Evolutionary conservation across 345 rosid genomes (phyloP), one percentile per base, ranked within the genome.

Genomic region (Brassica rapa): DNA sequence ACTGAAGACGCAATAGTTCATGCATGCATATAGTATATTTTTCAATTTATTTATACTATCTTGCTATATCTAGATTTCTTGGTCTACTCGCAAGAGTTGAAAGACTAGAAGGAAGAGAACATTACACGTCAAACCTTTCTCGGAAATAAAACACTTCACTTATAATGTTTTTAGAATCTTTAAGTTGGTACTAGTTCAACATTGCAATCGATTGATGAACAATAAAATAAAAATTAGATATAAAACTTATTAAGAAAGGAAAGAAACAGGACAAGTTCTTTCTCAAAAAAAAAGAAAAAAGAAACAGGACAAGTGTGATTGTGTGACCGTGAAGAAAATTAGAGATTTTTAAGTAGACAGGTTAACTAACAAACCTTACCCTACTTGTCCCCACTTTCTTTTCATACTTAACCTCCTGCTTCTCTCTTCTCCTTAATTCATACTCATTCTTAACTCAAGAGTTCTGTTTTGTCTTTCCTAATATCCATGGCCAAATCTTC

Each of bases 321-420:
- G 43, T 75, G 27, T 35, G 8, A 46, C 55, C 21, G 41, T 57
- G 57, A 53, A 71, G 35, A 63, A 25, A 71, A 63, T 37, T 24
- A 24, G 11, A 39, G 66, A 78, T 65, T 63, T 46, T 56, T 35
- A 63, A 51, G 37, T 63, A 41, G 82, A 78, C 81, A 78, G 53
- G 60, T 60, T 78, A 78, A 66, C 82, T 46, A 78, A 78, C 77
- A 72, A 78, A 78, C 82, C 82, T 66, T 57, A 72, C 66, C 77
- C 51, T 57, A 78, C 72, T 63, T 71, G 63, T 71, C 37, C 81
- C 81, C 72, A 51, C 75, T 39, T 57, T 65, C 15, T 12, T 46
- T 46, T 46, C 53, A 46, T 46, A 46, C 53, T 46, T 46, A 46
- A 46, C 5, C 56, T 49, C 19, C 8, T 41, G 4, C 43, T 39